Evolutionary conservation across 345 rosid species (phyloP).

Genomic region (Raphanus raphanistrum): DNA sequence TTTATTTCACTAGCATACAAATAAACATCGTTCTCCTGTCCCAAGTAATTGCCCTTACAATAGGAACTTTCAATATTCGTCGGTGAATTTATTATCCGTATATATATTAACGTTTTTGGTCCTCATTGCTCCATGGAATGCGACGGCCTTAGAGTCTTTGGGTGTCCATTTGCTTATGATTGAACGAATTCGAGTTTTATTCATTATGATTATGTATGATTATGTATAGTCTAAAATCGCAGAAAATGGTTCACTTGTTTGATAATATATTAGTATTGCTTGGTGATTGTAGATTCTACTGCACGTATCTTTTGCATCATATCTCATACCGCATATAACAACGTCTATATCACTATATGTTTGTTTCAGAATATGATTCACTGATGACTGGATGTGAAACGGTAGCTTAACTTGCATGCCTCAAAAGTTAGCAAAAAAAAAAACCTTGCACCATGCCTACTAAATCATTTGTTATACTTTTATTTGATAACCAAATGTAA

Average conservation of each 20-base stretch:
- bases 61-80: neutral
- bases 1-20: constrained; percentile 23
- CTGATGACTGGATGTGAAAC: neutral
- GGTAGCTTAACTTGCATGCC: neutral
- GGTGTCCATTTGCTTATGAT: neutral
- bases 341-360: neutral
- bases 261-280: neutral
- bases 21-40: neutral
- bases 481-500: too few species aligned
- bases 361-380: neutral
- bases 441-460: neutral
- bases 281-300: neutral
- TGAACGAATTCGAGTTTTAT: neutral
- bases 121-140: neutral
- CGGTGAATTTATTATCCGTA: constrained; percentile 19
- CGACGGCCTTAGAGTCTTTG: neutral
- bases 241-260: constrained; percentile 1
- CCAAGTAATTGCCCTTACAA: constrained; percentile 3
- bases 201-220: neutral
- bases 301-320: constrained; percentile 7
- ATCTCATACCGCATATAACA: constrained; percentile 8
- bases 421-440: too few species aligned
- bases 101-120: neutral
- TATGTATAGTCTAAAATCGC: neutral
- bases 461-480: neutral